These are phyloP conservation scores for Lenzites betulinus DNA, from an alignment of 768 basidiomycete genomes.

Conservation along the genomic window DNA sequence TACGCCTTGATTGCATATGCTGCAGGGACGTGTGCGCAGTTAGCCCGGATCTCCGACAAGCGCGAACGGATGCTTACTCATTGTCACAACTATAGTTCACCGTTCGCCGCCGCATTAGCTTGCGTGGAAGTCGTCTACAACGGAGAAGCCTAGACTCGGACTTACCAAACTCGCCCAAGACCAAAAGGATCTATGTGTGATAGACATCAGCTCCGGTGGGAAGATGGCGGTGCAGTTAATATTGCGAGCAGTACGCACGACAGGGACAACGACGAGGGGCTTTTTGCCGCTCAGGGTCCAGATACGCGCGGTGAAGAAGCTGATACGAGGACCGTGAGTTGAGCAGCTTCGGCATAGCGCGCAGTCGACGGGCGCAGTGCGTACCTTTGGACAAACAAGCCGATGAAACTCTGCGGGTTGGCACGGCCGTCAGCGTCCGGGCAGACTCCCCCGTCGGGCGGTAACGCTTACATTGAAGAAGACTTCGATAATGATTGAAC, in stretches of 20 bases:
- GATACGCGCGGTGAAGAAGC: slow-evolving; percentile 25
- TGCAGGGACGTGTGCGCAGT: background rate
- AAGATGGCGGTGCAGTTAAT: too few species aligned
- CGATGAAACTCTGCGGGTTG: slow-evolving; percentile 47
- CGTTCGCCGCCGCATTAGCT: too few species aligned
- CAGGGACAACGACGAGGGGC: slow-evolving; percentile 41
- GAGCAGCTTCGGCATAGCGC: too few species aligned
- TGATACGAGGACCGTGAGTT: background rate
- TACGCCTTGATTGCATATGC: slow-evolving; percentile 18
- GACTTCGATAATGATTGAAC: slow-evolving; percentile 50
- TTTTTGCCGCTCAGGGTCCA: slow-evolving; percentile 48
- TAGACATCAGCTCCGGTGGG: background rate
- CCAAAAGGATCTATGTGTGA: slow-evolving; percentile 39
- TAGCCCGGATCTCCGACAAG: slow-evolving; percentile 33
- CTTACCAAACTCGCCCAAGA: slow-evolving; percentile 51
- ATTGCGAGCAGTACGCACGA: slow-evolving; percentile 39
- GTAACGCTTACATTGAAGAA: slow-evolving; percentile 54
- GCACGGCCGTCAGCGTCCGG: background rate
- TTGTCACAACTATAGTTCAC: slow-evolving; percentile 1
- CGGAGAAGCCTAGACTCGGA: too few species aligned
- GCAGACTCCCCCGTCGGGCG: too few species aligned
- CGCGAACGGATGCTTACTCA: slow-evolving; percentile 25
- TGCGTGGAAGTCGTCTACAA: too few species aligned
- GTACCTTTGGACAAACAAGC: too few species aligned
- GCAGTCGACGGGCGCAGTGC: too few species aligned